phyloP scores from a whole-genome alignment of 2,329 filamentous ascomycete species.

The Penicillium sp. region DNA sequence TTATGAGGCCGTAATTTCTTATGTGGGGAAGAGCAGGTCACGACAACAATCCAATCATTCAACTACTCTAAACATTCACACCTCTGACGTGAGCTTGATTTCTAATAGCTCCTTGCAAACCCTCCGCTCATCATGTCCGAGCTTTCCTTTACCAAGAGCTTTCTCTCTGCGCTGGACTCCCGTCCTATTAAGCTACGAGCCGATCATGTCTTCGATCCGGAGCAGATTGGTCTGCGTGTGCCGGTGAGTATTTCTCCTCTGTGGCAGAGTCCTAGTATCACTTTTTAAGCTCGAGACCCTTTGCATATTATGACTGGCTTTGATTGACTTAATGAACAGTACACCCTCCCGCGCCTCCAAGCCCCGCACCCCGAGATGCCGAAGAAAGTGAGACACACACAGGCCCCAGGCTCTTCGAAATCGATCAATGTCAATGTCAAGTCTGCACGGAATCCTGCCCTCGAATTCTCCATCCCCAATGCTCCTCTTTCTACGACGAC shows the following conservation, averaged over 20 bases:
- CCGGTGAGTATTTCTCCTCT: conserved; percentile 55
- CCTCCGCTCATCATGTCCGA: conserved; percentile 60
- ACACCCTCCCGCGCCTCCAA: conserved; percentile 46
- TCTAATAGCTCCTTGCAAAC: background rate
- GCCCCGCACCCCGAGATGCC: conserved; percentile 42
- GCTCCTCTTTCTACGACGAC: conserved; percentile 63
- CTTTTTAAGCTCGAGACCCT: background rate
- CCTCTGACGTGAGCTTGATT: background rate
- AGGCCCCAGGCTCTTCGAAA: conserved; percentile 38
- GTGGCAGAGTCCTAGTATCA: background rate
- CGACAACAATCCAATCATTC: background rate
- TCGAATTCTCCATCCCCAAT: conserved; percentile 60
- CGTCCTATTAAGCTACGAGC: conserved; percentile 75
- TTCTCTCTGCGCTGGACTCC: conserved; percentile 73
- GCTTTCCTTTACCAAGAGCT: conserved; percentile 74
- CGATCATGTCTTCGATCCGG: conserved; percentile 84
- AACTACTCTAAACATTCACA: background rate
- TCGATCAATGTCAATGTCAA: conserved; percentile 35
- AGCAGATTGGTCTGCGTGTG: conserved; percentile 66
- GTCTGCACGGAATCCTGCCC: conserved; percentile 66
- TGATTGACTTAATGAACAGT: conserved; percentile 27
- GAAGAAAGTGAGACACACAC: conserved; percentile 34
- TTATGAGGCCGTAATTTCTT: conserved; percentile 4
- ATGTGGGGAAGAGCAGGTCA: background rate
- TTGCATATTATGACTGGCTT: background rate